These are phyloP conservation scores for Rubia tinctorum DNA, from an alignment of 305 asterid species.

Conservation along the genomic window DNA sequence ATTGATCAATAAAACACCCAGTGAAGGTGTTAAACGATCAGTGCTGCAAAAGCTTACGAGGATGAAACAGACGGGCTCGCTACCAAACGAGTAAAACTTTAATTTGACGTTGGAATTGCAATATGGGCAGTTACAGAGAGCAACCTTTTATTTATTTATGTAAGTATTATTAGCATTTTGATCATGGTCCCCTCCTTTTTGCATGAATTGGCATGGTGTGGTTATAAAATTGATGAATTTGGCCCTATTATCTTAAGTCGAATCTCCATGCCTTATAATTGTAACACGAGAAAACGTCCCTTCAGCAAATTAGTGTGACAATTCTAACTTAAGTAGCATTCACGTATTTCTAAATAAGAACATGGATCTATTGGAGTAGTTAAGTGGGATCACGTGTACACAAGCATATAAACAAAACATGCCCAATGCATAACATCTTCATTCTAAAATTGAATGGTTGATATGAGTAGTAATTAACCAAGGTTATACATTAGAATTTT, in stretches of 20 bases:
- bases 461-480: too few relatives aligned
- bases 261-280: slow-evolving; percentile 7
- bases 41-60: neutral
- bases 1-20: neutral
- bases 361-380: too few relatives aligned
- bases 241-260: slow-evolving; percentile 11
- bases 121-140: neutral
- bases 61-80: neutral
- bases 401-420: too few relatives aligned
- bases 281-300: neutral
- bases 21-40: slow-evolving; percentile 12
- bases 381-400: too few relatives aligned
- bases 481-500: too few relatives aligned
- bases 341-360: neutral
- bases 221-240: slow-evolving; percentile 7
- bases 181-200: slow-evolving; percentile 14
- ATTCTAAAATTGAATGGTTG: too few relatives aligned
- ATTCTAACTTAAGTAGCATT: neutral
- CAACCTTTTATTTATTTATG: neutral
- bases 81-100: slow-evolving; percentile 5
- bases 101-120: slow-evolving; percentile 9
- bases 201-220: slow-evolving; percentile 10
- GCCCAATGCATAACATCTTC: too few relatives aligned
- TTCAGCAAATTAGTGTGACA: neutral
- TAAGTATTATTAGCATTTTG: neutral